Evolutionary conservation across 75 land plant species (phyloP).

Genomic region (Sequoia sempervirens): DNA sequence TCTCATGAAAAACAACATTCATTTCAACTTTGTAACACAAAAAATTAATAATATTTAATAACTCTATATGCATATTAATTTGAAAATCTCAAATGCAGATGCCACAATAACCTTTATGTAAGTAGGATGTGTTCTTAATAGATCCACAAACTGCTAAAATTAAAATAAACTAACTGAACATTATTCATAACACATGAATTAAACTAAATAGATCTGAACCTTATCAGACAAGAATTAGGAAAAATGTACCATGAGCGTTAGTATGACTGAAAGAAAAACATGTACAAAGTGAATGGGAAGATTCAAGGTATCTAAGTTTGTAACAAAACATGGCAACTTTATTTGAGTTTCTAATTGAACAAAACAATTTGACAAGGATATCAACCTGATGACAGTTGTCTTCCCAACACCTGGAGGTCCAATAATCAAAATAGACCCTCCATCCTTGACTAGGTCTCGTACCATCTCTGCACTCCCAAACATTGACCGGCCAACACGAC

Average conservation of each 20-base stretch:
- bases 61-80: no score
- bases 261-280: neutral
- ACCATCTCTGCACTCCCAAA: constrained; percentile 84
- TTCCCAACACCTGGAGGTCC: constrained; percentile 98
- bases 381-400: constrained; percentile 88
- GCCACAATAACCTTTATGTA: neutral
- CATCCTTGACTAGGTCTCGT: constrained; percentile 71
- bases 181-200: no score
- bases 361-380: neutral
- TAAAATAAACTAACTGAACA: no score
- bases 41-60: no score
- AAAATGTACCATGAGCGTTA: neutral
- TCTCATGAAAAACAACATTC: no score
- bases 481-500: constrained; percentile 84
- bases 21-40: no score
- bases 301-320: neutral
- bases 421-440: constrained; percentile 78
- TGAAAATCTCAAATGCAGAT: neutral
- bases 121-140: neutral
- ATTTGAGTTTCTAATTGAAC: neutral
- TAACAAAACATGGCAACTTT: neutral
- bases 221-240: neutral
- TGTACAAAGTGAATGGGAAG: neutral
- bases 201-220: no score
- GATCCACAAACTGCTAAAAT: neutral